Percentiles rank a stretch among this genome's conserved stretches.
Evolutionary conservation across 352 stramenopile genomes (phyloP).

Genomic region (Globisporangium camurandrum): DNA sequence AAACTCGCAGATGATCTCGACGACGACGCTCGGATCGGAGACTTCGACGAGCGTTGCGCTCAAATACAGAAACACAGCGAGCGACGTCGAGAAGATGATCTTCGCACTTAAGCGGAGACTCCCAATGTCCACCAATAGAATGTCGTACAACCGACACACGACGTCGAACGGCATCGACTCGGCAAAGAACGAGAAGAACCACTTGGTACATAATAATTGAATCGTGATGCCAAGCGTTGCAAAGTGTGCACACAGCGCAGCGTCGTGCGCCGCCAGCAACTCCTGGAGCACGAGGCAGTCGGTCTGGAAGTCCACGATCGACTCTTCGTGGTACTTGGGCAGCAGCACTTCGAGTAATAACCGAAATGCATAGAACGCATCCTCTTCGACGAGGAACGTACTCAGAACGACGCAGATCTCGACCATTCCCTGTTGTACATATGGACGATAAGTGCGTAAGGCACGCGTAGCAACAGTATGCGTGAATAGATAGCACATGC

Average conservation of each 20-base stretch:
- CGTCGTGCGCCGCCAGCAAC: slow-evolving; percentile 42
- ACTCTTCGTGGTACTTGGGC: slow-evolving; percentile 78
- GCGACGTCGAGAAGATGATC: slow-evolving; percentile 67
- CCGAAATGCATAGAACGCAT: slow-evolving; percentile 73
- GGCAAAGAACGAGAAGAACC: slow-evolving; percentile 83
- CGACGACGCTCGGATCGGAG: slow-evolving; percentile 59
- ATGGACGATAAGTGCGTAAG: neutral
- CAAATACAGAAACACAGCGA: slow-evolving; percentile 70
- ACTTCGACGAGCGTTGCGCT: slow-evolving; percentile 64
- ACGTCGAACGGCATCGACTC: slow-evolving; percentile 78
- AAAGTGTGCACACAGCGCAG: slow-evolving; percentile 51
- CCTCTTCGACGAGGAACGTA: slow-evolving; percentile 68
- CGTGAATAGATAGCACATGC: neutral
- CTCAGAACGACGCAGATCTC: slow-evolving; percentile 72
- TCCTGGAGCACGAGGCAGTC: slow-evolving; percentile 79
- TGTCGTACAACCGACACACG: slow-evolving; percentile 69
- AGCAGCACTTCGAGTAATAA: slow-evolving; percentile 64
- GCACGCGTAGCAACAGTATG: neutral
- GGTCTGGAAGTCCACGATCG: slow-evolving; percentile 71
- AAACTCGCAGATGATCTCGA: slow-evolving; percentile 78
- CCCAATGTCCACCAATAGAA: slow-evolving; percentile 69
- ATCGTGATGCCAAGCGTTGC: slow-evolving; percentile 51
- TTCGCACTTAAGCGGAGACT: slow-evolving; percentile 40
- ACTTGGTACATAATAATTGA: slow-evolving; percentile 76
- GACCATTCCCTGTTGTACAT: slow-evolving; percentile 45